Evolutionary conservation across 345 rosid genomes (phyloP), one percentile per base, ranked within the genome.

Genomic region (Punica granatum): DNA sequence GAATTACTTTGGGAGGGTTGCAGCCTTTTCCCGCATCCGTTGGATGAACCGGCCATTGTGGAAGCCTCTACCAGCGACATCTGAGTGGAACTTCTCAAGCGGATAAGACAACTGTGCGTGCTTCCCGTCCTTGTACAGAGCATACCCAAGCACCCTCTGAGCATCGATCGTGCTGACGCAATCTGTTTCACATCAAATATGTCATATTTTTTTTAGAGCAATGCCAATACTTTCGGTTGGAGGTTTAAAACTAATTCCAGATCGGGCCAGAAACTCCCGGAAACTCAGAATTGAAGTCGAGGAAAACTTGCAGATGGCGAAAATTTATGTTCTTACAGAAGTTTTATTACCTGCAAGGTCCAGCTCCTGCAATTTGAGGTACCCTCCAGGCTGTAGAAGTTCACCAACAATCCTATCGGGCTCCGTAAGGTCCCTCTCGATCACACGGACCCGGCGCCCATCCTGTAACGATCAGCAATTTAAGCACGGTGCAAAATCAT

Each of bases 351-450:
- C 89, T n/a, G 74, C 76, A 60, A 87, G 85, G 10, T 85, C 89
- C 65, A 87, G 65, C 41, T 85, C 86, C 10, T 76, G 60, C 66
- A 87, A 34, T 70, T 85, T 85, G 33, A 87, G 73, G 70, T 84
- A 84, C 49, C 89, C 92, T 28, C 86, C 89, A 9, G 87, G 92
- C 67, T 83, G 92, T 8, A 87, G 78, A 63, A 81, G 73, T 63
- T 87, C 92, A 54, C 92, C 92, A 0, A 81, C 85, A n/a, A 87
- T 81, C 66, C 83, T 76, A 19, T 87, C 81, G 58, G 77, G 92
- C 56, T 84, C 75, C 0, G 79, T 53, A 66, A 84, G 72, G 69
- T 84, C 87, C 74, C 92, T 83, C 76, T 87, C 89, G 11, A 87
- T 81, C 14, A 84, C 86, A 19, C 44, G 82, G 34, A 87, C 88